Percentiles rank a stretch among this genome's conserved stretches.
Conservation (phyloP, 257 asterid species). For the Ajuga chamaepitys region DNA sequence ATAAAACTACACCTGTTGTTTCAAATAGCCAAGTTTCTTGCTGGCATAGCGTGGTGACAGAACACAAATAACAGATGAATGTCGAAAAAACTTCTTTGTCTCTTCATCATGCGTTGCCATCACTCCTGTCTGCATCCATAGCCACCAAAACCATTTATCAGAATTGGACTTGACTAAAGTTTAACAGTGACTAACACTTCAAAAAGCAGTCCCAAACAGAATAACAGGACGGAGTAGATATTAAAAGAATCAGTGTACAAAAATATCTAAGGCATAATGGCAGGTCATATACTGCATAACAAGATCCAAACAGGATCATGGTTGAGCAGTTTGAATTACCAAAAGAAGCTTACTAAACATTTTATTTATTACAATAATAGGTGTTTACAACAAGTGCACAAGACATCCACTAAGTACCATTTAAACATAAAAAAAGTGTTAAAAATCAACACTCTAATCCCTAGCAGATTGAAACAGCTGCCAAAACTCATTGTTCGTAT, state of each 20-base stretch:
- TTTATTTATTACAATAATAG: not conserved
- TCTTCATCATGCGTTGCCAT: constrained; percentile 92
- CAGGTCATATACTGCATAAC: constrained; percentile 6
- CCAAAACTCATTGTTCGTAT: no score
- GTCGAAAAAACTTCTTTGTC: constrained; percentile 77
- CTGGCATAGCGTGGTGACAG: constrained; percentile 87
- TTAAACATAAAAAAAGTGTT: no score
- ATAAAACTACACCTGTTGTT: constrained; percentile 58
- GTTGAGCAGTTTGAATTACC: not conserved
- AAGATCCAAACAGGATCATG: not conserved
- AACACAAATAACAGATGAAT: constrained; percentile 81
- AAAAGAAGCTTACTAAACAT: not conserved
- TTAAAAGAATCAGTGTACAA: not conserved
- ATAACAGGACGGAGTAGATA: not conserved
- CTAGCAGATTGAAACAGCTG: no score
- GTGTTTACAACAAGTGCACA: no score
- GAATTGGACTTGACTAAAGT: not conserved
- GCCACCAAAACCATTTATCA: constrained; percentile 16
- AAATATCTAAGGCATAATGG: not conserved
- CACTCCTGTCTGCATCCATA: constrained; percentile 63
- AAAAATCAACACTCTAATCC: no score
- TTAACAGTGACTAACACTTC: constrained; percentile 4
- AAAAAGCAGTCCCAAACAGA: constrained; percentile 6
- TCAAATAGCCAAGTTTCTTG: constrained; percentile 69
- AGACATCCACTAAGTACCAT: no score